These are phyloP conservation scores for Leucosporidium yakuticum DNA, from an alignment of 768 basidiomycete genomes.

Conservation along the genomic window DNA sequence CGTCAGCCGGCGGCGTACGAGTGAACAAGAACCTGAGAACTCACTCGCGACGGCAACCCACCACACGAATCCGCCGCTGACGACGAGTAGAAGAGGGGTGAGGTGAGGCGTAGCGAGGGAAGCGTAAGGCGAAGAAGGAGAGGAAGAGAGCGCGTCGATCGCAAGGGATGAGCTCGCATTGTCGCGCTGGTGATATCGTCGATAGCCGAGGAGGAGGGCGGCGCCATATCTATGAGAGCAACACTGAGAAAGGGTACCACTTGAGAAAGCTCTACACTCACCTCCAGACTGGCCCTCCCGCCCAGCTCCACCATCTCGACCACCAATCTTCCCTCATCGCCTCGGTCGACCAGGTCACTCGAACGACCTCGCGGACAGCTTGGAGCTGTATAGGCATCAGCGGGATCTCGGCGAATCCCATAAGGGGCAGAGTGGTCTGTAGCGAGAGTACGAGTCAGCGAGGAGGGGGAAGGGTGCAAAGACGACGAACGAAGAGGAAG, in stretches of 20 bases:
- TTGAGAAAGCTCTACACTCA: background rate
- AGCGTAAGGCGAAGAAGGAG: constrained; percentile 4
- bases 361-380: constrained; percentile 7
- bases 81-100: constrained; percentile 8
- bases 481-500: background rate
- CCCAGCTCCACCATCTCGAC: constrained; percentile 20
- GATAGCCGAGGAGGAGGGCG: constrained; percentile 11
- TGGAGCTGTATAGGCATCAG: constrained; percentile 10
- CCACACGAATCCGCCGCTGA: constrained; percentile 15
- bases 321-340: constrained; percentile 15
- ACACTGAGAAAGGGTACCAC: background rate
- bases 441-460: background rate
- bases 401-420: constrained; percentile 18
- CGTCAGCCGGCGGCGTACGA: no score
- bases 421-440: constrained; percentile 17
- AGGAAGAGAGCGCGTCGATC: background rate
- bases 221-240: constrained; percentile 5
- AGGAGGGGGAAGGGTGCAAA: constrained; percentile 10
- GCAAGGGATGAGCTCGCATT: constrained; percentile 2
- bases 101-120: constrained; percentile 5
- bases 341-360: constrained; percentile 9
- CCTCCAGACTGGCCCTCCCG: constrained; percentile 23
- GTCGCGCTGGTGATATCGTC: background rate
- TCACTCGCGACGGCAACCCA: no score
- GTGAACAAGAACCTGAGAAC: no score